phyloP scores from a whole-genome alignment of 495 filamentous ascomycete species.

The Choiromyces venosus region DNA sequence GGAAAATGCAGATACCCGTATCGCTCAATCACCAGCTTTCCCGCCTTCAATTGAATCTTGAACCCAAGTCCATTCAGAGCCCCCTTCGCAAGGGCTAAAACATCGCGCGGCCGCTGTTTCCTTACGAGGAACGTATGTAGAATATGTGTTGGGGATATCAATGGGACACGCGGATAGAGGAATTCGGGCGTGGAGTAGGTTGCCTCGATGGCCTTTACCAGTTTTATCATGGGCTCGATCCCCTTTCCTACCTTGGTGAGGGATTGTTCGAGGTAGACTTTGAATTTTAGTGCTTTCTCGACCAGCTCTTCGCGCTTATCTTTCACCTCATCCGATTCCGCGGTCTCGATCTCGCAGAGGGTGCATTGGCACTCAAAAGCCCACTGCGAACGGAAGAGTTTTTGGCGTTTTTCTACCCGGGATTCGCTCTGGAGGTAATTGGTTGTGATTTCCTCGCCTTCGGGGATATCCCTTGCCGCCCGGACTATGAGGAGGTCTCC shows the following conservation, averaged over 20 bases:
- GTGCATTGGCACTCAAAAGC: slow-evolving; percentile 13
- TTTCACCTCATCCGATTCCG: slow-evolving; percentile 3
- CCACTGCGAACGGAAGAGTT: neutral
- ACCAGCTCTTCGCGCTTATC: neutral
- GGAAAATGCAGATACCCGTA: neutral
- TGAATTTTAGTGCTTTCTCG: neutral
- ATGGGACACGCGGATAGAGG: slow-evolving; percentile 14
- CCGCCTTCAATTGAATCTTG: neutral
- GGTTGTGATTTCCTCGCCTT: slow-evolving; percentile 15
- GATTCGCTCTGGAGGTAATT: neutral
- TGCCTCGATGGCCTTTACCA: slow-evolving; percentile 4
- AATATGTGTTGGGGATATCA: neutral
- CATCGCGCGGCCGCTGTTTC: neutral
- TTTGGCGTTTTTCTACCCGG: slow-evolving; percentile 1
- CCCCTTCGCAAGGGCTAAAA: neutral
- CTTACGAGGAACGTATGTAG: neutral
- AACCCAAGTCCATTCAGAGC: slow-evolving; percentile 13
- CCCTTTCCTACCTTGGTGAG: neutral
- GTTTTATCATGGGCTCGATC: too few species aligned
- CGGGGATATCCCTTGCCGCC: slow-evolving; percentile 13
- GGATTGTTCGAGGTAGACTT: neutral
- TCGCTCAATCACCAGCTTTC: neutral
- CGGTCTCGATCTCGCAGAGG: slow-evolving; percentile 10
- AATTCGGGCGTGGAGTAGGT: slow-evolving; percentile 18
- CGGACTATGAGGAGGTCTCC: slow-evolving; percentile 22